Conservation (phyloP, 2,329 filamentous ascomycete genomes). For the Calonectria fujianensis region DNA sequence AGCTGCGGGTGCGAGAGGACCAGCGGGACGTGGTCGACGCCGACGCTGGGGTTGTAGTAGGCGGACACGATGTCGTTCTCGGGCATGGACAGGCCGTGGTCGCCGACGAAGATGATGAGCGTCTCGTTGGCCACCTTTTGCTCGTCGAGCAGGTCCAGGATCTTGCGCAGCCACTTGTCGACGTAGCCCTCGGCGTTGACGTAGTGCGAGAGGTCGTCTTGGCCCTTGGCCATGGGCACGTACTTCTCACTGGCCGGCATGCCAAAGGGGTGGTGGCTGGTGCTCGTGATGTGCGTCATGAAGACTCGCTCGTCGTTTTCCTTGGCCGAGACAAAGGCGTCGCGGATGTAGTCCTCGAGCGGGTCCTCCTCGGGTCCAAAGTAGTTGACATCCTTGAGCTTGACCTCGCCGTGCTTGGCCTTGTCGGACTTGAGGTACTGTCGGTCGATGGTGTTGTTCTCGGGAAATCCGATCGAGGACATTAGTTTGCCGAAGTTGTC, state of each 20-base stretch:
- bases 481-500: background rate
- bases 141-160: conserved; percentile 8
- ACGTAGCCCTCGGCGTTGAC: conserved; percentile 12
- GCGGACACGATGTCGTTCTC: conserved; percentile 22
- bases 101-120: background rate
- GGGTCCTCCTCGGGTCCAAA: conserved; percentile 59
- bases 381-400: conserved; percentile 59
- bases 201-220: conserved; percentile 42
- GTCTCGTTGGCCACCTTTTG: conserved; percentile 20
- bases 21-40: conserved; percentile 5
- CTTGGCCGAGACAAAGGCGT: conserved; percentile 57
- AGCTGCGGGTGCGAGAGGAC: conserved; percentile 5
- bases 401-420: conserved; percentile 49
- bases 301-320: conserved; percentile 59
- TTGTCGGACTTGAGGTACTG: background rate
- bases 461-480: background rate
- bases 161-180: conserved; percentile 13
- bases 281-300: conserved; percentile 61
- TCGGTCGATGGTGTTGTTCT: background rate
- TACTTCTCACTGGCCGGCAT: conserved; percentile 56
- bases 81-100: conserved; percentile 17
- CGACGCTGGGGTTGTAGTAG: conserved; percentile 20
- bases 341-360: conserved; percentile 58
- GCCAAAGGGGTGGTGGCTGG: conserved; percentile 59
- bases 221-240: conserved; percentile 52